Conservation (phyloP, 768 basidiomycete species). For the Stropharia rugosoannulata region DNA sequence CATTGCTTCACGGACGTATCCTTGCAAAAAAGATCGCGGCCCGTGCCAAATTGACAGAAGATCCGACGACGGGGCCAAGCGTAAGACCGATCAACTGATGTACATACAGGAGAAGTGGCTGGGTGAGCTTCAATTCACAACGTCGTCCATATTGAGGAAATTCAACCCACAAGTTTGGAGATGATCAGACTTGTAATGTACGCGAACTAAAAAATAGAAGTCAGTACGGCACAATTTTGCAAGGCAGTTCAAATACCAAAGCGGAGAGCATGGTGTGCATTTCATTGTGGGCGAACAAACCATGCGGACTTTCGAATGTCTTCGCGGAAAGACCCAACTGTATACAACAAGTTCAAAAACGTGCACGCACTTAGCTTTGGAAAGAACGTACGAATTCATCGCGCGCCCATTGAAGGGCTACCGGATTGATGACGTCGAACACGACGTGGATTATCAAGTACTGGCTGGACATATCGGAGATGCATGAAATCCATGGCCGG, state of each 20-base stretch:
- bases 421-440: slow-evolving; percentile 47
- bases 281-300: slow-evolving; percentile 45
- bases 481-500: too few species aligned
- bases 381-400: slow-evolving; percentile 10
- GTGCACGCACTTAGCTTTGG: neutral
- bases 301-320: slow-evolving; percentile 40
- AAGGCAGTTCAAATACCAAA: slow-evolving; percentile 20
- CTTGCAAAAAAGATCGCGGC: slow-evolving; percentile 39
- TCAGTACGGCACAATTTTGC: neutral
- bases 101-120: slow-evolving; percentile 10
- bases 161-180: slow-evolving; percentile 3
- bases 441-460: slow-evolving; percentile 26
- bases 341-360: neutral
- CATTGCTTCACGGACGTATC: slow-evolving; percentile 54
- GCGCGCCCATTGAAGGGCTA: slow-evolving; percentile 39
- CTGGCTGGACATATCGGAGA: too few species aligned
- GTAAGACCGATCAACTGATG: slow-evolving; percentile 39
- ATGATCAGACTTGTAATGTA: neutral
- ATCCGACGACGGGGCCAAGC: slow-evolving; percentile 45
- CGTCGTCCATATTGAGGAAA: slow-evolving; percentile 8
- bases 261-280: slow-evolving; percentile 41
- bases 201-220: slow-evolving; percentile 6
- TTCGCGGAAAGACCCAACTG: slow-evolving; percentile 47
- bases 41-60: slow-evolving; percentile 46
- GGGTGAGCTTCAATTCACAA: slow-evolving; percentile 8